Evolutionary conservation across 306 rosid genomes (phyloP).

Genomic region (Vachellia pachyceras): DNA sequence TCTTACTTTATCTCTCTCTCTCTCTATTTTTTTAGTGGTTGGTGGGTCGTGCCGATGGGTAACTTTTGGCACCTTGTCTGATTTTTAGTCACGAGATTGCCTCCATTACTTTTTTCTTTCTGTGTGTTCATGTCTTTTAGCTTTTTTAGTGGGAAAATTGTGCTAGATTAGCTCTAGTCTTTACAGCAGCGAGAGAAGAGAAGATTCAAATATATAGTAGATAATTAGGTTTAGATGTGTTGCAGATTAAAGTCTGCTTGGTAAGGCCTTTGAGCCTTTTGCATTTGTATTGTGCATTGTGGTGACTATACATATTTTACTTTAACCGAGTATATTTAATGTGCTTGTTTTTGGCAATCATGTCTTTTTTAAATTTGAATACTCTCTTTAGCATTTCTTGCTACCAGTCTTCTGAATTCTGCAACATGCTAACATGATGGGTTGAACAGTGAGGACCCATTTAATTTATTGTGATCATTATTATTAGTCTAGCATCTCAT

Average conservation of each 20-base stretch:
- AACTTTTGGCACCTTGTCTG: conserved; percentile 56
- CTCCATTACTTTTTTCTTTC: conserved; percentile 48
- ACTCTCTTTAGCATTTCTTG: not conserved
- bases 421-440: conserved; percentile 27
- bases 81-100: conserved; percentile 52
- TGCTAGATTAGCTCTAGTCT: conserved; percentile 36
- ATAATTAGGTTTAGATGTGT: conserved; percentile 37
- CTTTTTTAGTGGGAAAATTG: conserved; percentile 38
- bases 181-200: conserved; percentile 33
- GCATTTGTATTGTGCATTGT: conserved; percentile 39
- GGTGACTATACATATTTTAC: conserved; percentile 33
- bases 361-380: not conserved
- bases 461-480: not conserved
- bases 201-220: conserved; percentile 37
- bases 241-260: conserved; percentile 27
- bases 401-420: conserved; percentile 14
- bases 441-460: conserved; percentile 29
- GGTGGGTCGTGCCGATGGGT: conserved; percentile 64
- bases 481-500: not conserved
- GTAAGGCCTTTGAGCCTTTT: conserved; percentile 20
- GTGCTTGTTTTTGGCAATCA: conserved; percentile 17
- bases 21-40: conserved; percentile 40
- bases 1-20: too few relatives aligned
- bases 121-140: conserved; percentile 30
- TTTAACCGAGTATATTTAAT: conserved; percentile 18